phyloP scores from a whole-genome alignment of 768 basidiomycete species.

The Lyophyllum decastes region DNA sequence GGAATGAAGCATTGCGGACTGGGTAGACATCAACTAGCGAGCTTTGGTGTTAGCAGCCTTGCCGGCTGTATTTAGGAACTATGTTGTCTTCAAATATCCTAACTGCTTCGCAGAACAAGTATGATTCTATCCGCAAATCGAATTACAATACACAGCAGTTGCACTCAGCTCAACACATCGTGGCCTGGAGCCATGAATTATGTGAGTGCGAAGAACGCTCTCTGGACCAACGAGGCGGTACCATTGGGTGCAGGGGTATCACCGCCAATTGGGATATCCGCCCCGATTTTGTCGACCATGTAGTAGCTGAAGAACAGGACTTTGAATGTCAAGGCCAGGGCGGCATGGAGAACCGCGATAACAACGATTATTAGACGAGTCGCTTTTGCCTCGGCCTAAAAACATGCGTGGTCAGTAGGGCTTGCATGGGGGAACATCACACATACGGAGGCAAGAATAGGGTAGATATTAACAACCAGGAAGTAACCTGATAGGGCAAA shows the following conservation, averaged over 20 bases:
- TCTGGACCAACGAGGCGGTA: slow-evolving; percentile 17
- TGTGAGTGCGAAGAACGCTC: slow-evolving; percentile 13
- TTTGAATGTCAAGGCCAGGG: slow-evolving; percentile 84
- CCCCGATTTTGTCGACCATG: slow-evolving; percentile 43
- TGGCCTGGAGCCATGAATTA: neutral
- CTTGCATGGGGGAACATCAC: neutral
- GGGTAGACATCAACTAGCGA: too few species aligned
- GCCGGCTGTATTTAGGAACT: too few species aligned
- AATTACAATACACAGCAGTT: neutral
- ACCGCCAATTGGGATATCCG: slow-evolving; percentile 41
- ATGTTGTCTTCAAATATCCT: too few species aligned
- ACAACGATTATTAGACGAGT: slow-evolving; percentile 81
- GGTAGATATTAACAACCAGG: slow-evolving; percentile 83
- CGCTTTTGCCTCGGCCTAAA: slow-evolving; percentile 83
- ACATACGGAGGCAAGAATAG: slow-evolving; percentile 81
- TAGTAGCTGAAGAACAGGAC: slow-evolving; percentile 65
- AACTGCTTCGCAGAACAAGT: neutral
- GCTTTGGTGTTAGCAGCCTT: too few species aligned
- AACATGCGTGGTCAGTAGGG: neutral
- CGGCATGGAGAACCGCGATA: slow-evolving; percentile 75
- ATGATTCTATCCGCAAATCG: neutral
- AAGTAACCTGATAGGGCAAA: slow-evolving; percentile 87
- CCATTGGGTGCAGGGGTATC: slow-evolving; percentile 31
- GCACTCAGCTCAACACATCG: neutral
- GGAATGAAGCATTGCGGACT: too few species aligned